Base-by-base conservation (phyloP, 1,284 basidiomycete genomes). In the Sphagnurus paluster region DNA sequence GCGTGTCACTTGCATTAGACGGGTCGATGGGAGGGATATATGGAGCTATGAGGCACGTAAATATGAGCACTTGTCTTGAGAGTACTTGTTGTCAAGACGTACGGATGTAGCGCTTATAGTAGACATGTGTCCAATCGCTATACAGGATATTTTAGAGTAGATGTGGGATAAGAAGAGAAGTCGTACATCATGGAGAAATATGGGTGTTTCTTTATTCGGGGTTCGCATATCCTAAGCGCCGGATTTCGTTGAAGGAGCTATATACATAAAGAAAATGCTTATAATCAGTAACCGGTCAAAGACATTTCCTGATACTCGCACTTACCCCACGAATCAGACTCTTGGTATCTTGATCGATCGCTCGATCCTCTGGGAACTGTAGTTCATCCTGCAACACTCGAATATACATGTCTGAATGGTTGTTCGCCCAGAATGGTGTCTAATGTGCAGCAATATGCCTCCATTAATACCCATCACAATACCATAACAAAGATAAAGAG, bases 141-240 rank as follows among this genome's bases (percentile, higher is more conserved):
- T 49, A 32, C 17, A 41, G 7, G 11, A 9, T 26, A 5, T 19
- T 5, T 39, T 28, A 39, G 30, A 53, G 26, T 49, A 50, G 39
- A 59, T 34, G 54, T 49, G 40, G n/a, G 17, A 16, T 13, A 3
- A 33, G 30, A 33, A 40, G 7, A 19, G 29, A 35, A 47, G 39
- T 77, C 87, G 56, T 60, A 93, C 87, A 98, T 95, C 87, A 93
- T 93, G 24, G 87, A 87, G 72, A 98, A 98, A 72, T 98, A 98
- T 8, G 90, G 90, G 71, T 97, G 93, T 52, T 83, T 80, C 75
- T 96, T 96, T 66, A 98, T 90, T 56, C 93, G 78, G 42, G 91
- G 91, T 63, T 97, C 95, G 54, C 87, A 90, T 66, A 98, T 90
- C 53, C 96, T 76, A 36, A 98, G 75, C 24, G 82, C 84, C 46